These are phyloP conservation scores for Chenopodium album DNA, from an alignment of 148 eudicot genomes.

Conservation along the genomic window DNA sequence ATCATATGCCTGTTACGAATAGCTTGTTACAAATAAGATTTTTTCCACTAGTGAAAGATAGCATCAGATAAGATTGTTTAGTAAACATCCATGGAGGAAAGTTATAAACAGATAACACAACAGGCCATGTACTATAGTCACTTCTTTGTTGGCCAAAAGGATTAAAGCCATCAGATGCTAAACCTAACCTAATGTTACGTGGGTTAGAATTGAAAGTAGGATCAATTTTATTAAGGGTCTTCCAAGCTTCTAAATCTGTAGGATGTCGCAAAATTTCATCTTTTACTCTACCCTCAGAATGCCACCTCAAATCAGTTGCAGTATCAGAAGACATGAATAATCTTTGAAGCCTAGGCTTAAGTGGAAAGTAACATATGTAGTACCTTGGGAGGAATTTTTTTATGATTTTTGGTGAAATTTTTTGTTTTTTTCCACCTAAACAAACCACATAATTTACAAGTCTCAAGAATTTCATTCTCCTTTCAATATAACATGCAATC, in stretches of 20 bases:
- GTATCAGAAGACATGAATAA: conserved; percentile 11
- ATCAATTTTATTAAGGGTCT: conserved; percentile 10
- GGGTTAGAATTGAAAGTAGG: conserved; percentile 1
- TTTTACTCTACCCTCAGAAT: background rate
- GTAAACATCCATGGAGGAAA: conserved; percentile 23
- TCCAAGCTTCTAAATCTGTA: conserved; percentile 22
- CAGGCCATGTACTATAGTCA: conserved; percentile 32
- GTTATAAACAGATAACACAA: conserved; percentile 23
- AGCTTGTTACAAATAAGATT: no score
- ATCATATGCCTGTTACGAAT: no score
- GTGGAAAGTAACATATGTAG: conserved; percentile 17
- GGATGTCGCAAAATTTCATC: conserved; percentile 4
- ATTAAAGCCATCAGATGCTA: conserved; percentile 33
- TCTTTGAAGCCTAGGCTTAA: conserved; percentile 12
- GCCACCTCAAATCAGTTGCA: conserved; percentile 19
- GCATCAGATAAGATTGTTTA: conserved; percentile 21
- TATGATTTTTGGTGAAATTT: background rate
- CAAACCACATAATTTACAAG: conserved; percentile 1
- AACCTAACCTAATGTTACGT: conserved; percentile 20
- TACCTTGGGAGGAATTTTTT: background rate
- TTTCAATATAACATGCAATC: conserved; percentile 9
- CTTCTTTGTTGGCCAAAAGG: conserved; percentile 16
- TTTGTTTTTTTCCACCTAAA: no score
- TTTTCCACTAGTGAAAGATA: conserved; percentile 1
- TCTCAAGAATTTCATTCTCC: background rate